Evolutionary conservation across 345 rosid genomes (phyloP).

Genomic region (Gossypium anomalum): DNA sequence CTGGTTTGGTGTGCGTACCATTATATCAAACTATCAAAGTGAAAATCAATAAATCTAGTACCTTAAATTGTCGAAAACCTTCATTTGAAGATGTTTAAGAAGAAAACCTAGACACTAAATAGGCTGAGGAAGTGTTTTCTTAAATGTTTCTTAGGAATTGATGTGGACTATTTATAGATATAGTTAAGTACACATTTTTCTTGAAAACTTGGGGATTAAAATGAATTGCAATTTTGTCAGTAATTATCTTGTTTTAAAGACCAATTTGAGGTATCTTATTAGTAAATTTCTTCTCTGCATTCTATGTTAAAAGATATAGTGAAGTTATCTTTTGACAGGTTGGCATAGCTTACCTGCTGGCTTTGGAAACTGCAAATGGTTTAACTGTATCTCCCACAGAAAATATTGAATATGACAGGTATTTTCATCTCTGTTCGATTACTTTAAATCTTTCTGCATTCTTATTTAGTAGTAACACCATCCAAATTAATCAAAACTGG

Average conservation of each 20-base stretch:
- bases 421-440: not conserved
- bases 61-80: no score
- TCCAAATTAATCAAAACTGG: not conserved
- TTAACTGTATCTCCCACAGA: slow-evolving; percentile 56
- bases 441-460: not conserved
- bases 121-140: not conserved
- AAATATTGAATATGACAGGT: slow-evolving; percentile 77
- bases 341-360: slow-evolving; percentile 89
- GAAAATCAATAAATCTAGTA: no score
- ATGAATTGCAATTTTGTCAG: not conserved
- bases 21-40: no score
- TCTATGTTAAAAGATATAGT: not conserved
- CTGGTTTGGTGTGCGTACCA: no score
- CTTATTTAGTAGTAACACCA: not conserved
- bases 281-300: not conserved
- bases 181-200: not conserved
- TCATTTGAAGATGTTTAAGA: no score
- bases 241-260: not conserved
- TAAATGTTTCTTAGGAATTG: not conserved
- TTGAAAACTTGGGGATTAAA: not conserved
- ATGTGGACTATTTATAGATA: not conserved
- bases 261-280: not conserved
- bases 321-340: slow-evolving; percentile 41
- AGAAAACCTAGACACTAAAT: not conserved
- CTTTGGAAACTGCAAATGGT: slow-evolving; percentile 77